Evolutionary conservation across 2,329 filamentous ascomycete species (phyloP), one percentile per base, ranked within the genome.

Genomic region (Trichoderma asperellum): DNA sequence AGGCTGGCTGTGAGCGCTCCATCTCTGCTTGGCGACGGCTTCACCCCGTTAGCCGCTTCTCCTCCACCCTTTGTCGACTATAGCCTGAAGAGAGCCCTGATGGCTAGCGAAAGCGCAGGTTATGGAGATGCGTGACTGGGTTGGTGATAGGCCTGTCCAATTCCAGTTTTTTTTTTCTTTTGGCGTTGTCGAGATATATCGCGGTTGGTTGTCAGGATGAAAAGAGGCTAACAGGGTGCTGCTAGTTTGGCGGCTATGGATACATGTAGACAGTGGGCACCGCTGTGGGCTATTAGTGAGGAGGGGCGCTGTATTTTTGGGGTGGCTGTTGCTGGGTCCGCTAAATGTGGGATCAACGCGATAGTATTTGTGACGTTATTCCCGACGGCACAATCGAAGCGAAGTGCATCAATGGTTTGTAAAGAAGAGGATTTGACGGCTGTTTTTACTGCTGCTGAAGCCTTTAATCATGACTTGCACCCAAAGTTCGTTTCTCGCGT

Each of bases 1-100:
- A 74, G 21, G 77, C 69, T 21, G 74, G 71, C 59, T 80, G 78
- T 56, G 76, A 70, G 53, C 77, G 75, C 10, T 81, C 79, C 79
- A 81, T 81, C 1, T 35, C 52, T 21, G 12, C 21, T 43, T 4
- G 12, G 7, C 32, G 43, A 53, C 10, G 18, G 12, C 35, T n/a
- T 43, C 21, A 32, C 14, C 27, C 14, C 52, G 7, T 37, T 21
- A 21, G 11, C 34, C 32, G 34, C 55, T 35, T 35, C 21, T 7
- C 11, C 32, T n/a, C 10, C 24, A 3, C 2, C n/a, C 5, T 37
- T 4, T 32, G 49, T 49, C 47, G 47, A 49, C 21, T 21, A 29
- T 11, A 29, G 52, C 24, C 35, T 14, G 8, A 14, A 21, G 29
- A 11, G 2, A 34, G 55, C 29, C 24, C 40, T 21, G 55, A 37